Base-by-base conservation (phyloP, 257 asterid genomes). In the Lantana camara region DNA sequence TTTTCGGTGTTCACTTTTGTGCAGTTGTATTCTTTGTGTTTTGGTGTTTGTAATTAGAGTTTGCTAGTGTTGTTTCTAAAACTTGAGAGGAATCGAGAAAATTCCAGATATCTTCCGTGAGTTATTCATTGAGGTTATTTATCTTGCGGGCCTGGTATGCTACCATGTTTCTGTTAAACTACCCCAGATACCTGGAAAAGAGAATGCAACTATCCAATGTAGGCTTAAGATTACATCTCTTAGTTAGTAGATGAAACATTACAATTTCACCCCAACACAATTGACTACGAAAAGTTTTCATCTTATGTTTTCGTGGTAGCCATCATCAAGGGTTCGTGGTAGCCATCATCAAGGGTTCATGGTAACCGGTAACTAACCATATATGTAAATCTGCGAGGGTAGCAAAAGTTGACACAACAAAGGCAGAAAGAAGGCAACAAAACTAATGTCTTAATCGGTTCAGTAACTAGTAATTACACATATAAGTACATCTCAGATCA, bases 1-100 rank as follows among this genome's bases (percentile, higher is more conserved):
- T 23, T 60, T 73, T 13, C 41, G 63, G 44, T 65, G 38, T 47
- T 15, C 29, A 44, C 29, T 19, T 52, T 56, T 51, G 57, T 48
- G 75, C 75, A 50, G 69, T 15, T 47, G 21, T 64, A 24, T 9
- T 20, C 29, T 38, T 56, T n/a, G 12, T 0, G 1, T 45, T 14
- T 14, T 7, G 8, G 20, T 11, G 16, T 13, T 45, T 23, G 21
- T 65, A 30, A 45, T 42, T 60, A 72, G 19, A 49, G 56, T 46
- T 59, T 54, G 60, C 34, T 48, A 41, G 71, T 37, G 62, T 19
- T 66, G 74, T 41, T 46, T 27, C 32, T 66, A 55, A 41, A 49
- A n/a, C 45, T 48, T 19, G 9, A 46, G 65, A 60, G 64, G 50
- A 40, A 61, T 47, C 48, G 41, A 67, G 61, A 66, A 38, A 24